A percentile compares a stretch with the other conserved stretches of the same genome.
phyloP scores from a whole-genome alignment of 2,329 filamentous ascomycete species.

The Akanthomyces lecanii region DNA sequence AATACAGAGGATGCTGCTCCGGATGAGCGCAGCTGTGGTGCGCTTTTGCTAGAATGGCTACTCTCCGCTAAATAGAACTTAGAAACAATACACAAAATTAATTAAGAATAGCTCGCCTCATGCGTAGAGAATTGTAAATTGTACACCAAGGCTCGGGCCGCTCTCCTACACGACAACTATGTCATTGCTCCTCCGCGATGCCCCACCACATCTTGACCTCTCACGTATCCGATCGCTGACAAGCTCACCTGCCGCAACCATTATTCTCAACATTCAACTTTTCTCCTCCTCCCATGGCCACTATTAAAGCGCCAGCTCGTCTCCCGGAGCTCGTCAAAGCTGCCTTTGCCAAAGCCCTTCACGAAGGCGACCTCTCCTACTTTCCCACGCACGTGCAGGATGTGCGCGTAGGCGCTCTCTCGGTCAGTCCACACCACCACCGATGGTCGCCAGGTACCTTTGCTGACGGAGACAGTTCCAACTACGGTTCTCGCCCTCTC shows the following conservation, averaged over 20 bases:
- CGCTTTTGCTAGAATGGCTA: neutral
- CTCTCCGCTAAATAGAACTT: neutral
- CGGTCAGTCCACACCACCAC: constrained; percentile 32
- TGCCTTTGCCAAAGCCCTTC: constrained; percentile 45
- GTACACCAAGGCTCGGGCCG: neutral
- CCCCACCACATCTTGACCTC: neutral
- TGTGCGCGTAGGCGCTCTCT: constrained; percentile 39
- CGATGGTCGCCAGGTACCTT: neutral
- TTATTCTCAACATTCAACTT: neutral
- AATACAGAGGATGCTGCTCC: neutral
- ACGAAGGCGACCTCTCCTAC: constrained; percentile 47
- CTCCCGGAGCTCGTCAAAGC: constrained; percentile 49
- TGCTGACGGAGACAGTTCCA: constrained; percentile 53
- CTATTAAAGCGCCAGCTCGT: constrained; percentile 39
- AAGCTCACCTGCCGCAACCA: neutral
- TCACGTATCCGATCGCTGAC: neutral
- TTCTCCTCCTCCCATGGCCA: constrained; percentile 30
- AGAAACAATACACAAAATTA: neutral
- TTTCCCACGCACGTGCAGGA: constrained; percentile 52
- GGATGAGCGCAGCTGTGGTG: neutral
- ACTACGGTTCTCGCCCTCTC: constrained; percentile 64
- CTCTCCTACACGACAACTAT: neutral
- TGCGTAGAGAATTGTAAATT: neutral
- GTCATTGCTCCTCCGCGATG: neutral
- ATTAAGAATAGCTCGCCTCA: neutral